These are phyloP conservation scores for Clarkia xantiana DNA, from an alignment of 345 rosid genomes.

Conservation along the genomic window DNA sequence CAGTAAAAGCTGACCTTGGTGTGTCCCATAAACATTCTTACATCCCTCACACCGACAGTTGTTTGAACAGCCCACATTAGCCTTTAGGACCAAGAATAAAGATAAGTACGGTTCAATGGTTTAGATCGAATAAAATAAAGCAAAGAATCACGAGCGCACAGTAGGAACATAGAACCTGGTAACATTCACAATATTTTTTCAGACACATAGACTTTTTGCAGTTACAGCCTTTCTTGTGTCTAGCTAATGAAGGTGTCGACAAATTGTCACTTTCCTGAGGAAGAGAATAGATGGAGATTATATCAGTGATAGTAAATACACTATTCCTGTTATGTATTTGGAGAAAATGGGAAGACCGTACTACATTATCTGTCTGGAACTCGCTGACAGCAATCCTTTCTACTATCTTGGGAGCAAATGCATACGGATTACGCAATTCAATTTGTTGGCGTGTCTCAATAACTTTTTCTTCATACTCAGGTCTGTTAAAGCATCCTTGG, in stretches of 20 bases:
- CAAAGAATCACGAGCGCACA: background rate
- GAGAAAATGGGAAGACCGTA: conserved; percentile 4
- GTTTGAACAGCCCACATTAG: conserved; percentile 50
- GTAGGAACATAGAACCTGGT: conserved; percentile 25
- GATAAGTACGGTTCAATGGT: conserved; percentile 5
- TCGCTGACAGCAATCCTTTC: conserved; percentile 8
- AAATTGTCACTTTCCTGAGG: conserved; percentile 27
- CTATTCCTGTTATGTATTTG: background rate
- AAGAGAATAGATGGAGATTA: conserved; percentile 6
- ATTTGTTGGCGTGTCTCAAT: conserved; percentile 37
- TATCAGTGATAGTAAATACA: background rate
- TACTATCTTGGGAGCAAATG: conserved; percentile 52
- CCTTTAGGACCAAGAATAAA: conserved; percentile 10
- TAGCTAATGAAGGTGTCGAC: conserved; percentile 27
- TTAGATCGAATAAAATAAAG: background rate
- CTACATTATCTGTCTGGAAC: conserved; percentile 14
- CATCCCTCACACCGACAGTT: conserved; percentile 61
- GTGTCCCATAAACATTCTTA: conserved; percentile 40
- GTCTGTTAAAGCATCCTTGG: conserved; percentile 43
- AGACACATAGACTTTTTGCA: conserved; percentile 59
- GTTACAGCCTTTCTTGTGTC: conserved; percentile 55
- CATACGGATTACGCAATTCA: conserved; percentile 48
- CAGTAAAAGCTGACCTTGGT: conserved; percentile 26
- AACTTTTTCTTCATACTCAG: conserved; percentile 37
- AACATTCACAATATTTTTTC: conserved; percentile 65